Conservation (phyloP, 805 yeast species). For the Lipomyces kockii region DNA sequence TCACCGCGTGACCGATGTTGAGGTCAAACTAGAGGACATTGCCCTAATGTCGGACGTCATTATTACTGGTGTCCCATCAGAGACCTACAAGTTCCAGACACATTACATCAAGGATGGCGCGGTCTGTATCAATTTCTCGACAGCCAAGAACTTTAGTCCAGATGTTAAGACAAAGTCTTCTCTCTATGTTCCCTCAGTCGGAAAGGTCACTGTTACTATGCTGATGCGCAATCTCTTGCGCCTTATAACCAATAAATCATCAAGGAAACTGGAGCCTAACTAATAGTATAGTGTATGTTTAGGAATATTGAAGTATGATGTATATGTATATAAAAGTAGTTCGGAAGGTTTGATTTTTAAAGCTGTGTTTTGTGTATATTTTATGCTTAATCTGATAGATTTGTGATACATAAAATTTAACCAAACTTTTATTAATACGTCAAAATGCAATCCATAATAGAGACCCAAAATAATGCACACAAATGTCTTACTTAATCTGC, state of each 20-base stretch:
- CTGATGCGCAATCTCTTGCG: slow-evolving; percentile 85
- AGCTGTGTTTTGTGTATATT: not conserved
- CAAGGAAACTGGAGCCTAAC: not conserved
- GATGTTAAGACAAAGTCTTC: slow-evolving; percentile 87
- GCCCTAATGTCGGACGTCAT: slow-evolving; percentile 84
- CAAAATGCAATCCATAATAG: not conserved
- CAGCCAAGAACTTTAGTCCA: slow-evolving; percentile 66
- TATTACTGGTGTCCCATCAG: slow-evolving; percentile 93
- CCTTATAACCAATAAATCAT: slow-evolving; percentile 62
- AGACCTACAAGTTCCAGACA: slow-evolving; percentile 82
- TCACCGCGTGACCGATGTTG: slow-evolving; percentile 75
- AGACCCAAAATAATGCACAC: not conserved
- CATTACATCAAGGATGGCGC: slow-evolving; percentile 84
- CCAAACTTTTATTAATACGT: not conserved
- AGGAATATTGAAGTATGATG: not conserved
- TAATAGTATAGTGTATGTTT: not conserved
- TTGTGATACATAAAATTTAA: not conserved
- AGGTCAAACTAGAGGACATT: slow-evolving; percentile 60
- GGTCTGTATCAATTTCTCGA: slow-evolving; percentile 85
- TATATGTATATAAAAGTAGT: not conserved
- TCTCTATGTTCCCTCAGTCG: slow-evolving; percentile 91
- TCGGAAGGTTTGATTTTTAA: not conserved
- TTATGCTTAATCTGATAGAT: not conserved
- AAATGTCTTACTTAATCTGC: not conserved
- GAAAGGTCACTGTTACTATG: slow-evolving; percentile 97